Conservation (phyloP, 352 stramenopile species). For the Globisporangium okanoganense region DNA sequence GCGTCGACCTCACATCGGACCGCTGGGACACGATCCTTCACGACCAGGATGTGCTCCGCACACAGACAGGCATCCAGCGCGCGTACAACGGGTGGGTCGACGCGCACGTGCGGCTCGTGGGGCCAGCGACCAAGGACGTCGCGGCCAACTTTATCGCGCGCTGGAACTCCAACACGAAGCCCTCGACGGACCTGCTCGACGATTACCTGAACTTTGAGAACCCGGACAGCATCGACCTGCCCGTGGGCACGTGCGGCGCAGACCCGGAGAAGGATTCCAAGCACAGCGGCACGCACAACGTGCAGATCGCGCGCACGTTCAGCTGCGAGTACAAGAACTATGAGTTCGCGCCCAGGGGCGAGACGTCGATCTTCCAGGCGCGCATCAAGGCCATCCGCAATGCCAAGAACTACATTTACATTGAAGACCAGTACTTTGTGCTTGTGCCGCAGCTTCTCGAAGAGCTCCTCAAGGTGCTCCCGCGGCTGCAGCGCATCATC, state of each 20-base stretch:
- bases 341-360: constrained; percentile 37
- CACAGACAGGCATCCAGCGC: constrained; percentile 24
- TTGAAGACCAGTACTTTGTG: constrained; percentile 62
- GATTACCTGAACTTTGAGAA: constrained; percentile 33
- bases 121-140: constrained; percentile 22
- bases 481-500: constrained; percentile 35
- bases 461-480: constrained; percentile 39
- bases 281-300: constrained; percentile 19
- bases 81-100: constrained; percentile 30
- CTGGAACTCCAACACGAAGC: constrained; percentile 31
- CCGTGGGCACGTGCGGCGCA: constrained; percentile 4
- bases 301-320: constrained; percentile 54
- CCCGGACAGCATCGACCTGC: constrained; percentile 11
- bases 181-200: constrained; percentile 15
- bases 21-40: constrained; percentile 37
- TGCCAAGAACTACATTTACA: constrained; percentile 56
- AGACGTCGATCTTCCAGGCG: constrained; percentile 35
- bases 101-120: constrained; percentile 16
- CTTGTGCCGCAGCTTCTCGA: constrained; percentile 35
- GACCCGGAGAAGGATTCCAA: constrained; percentile 6
- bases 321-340: constrained; percentile 35
- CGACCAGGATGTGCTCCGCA: constrained; percentile 27
- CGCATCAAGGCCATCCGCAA: constrained; percentile 44
- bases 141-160: constrained; percentile 25
- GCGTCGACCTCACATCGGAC: constrained; percentile 24